These are phyloP conservation scores for Fistulifera solaris DNA, from an alignment of 108 stramenopile species.

Conservation along the genomic window DNA sequence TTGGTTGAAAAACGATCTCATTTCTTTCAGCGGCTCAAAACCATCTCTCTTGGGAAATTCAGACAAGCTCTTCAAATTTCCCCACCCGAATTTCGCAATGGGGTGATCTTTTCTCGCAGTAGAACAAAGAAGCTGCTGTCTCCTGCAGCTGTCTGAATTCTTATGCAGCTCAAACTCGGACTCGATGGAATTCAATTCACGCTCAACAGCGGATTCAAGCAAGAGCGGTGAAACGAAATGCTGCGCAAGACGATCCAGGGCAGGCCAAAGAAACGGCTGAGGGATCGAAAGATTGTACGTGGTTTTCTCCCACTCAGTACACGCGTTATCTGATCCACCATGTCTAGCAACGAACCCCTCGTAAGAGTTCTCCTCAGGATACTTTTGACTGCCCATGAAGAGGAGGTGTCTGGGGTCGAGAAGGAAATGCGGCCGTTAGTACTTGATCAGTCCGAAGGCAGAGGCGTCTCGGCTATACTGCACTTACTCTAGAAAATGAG, in stretches of 20 bases:
- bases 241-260: slow-evolving; percentile 89
- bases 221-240: slow-evolving; percentile 91
- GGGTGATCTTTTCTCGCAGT: slow-evolving; percentile 61
- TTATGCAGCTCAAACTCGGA: slow-evolving; percentile 87
- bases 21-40: slow-evolving; percentile 52
- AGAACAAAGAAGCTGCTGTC: slow-evolving; percentile 59
- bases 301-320: slow-evolving; percentile 89
- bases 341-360: slow-evolving; percentile 73
- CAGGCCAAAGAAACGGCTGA: slow-evolving; percentile 71
- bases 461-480: no score
- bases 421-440: no score
- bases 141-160: slow-evolving; percentile 62
- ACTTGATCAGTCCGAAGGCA: no score
- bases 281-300: slow-evolving; percentile 88
- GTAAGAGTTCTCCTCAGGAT: slow-evolving; percentile 85
- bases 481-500: slow-evolving; percentile 81
- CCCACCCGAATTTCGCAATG: slow-evolving; percentile 73
- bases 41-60: slow-evolving; percentile 42
- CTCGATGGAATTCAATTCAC: slow-evolving; percentile 97
- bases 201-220: slow-evolving; percentile 60
- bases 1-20: slow-evolving; percentile 62
- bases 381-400: slow-evolving; percentile 91
- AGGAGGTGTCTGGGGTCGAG: no score
- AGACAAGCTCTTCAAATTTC: slow-evolving; percentile 53
- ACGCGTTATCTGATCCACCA: slow-evolving; percentile 94